Conservation (phyloP, 148 eudicot genomes). For the Persicaria tinctoria region DNA sequence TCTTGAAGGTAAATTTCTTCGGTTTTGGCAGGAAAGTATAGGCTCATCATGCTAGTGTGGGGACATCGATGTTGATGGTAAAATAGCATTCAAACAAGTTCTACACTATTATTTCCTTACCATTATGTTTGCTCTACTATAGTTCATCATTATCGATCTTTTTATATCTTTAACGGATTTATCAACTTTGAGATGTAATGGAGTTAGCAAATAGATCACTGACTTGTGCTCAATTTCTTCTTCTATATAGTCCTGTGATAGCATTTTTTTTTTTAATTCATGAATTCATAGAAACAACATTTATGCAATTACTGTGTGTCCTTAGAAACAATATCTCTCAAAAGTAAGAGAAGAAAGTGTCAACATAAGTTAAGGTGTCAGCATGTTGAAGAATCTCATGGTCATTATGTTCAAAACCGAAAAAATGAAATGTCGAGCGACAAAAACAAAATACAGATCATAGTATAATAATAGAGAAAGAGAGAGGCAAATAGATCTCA, state of each 20-base stretch:
- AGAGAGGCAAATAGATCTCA: too few species aligned
- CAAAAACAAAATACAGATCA: too few species aligned
- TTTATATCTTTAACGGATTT: neutral
- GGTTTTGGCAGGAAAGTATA: neutral
- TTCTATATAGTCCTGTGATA: too few species aligned
- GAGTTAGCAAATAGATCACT: neutral
- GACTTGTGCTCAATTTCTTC: neutral
- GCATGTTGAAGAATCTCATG: too few species aligned
- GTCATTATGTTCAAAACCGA: too few species aligned
- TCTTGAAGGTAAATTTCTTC: neutral
- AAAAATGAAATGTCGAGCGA: too few species aligned
- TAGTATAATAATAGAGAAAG: too few species aligned
- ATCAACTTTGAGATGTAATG: neutral
- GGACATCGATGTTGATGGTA: neutral
- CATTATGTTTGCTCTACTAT: neutral
- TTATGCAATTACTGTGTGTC: neutral
- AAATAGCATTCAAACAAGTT: neutral
- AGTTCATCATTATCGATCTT: neutral
- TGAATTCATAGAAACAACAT: neutral
- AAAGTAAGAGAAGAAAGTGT: too few species aligned
- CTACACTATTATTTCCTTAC: neutral
- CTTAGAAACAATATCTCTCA: too few species aligned
- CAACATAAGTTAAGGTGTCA: too few species aligned
- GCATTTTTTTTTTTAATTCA: too few species aligned
- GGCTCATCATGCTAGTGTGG: slow-evolving; percentile 4